phyloP scores from a whole-genome alignment of 305 asterid species.

The Stenogyne calaminthoides region DNA sequence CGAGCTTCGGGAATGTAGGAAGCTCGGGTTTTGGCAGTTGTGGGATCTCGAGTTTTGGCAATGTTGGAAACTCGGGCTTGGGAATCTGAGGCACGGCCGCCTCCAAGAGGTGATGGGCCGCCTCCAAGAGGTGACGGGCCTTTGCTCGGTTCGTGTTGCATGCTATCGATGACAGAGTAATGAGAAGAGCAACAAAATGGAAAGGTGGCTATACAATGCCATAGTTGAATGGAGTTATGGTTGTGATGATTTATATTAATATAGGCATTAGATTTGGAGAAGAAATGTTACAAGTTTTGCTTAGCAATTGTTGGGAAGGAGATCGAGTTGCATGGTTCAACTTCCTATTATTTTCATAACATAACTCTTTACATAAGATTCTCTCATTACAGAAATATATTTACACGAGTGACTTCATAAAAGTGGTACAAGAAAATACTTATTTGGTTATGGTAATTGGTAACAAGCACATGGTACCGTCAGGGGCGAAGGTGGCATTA shows the following conservation, averaged over 20 bases:
- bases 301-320: constrained; percentile 18
- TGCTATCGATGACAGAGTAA: neutral
- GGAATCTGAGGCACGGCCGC: too few species aligned
- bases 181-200: neutral
- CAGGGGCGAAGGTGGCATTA: too few species aligned
- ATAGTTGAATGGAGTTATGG: constrained; percentile 10
- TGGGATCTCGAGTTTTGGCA: constrained; percentile 24
- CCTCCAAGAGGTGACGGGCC: neutral
- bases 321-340: constrained; percentile 26
- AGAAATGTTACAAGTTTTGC: neutral
- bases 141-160: neutral
- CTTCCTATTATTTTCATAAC: neutral
- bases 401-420: too few species aligned
- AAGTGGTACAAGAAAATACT: neutral
- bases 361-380: neutral
- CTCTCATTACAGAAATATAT: too few species aligned
- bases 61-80: constrained; percentile 32
- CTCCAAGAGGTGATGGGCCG: neutral
- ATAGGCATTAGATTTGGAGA: constrained; percentile 11
- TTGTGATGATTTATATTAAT: constrained; percentile 9
- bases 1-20: neutral
- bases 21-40: neutral
- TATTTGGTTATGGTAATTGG: too few species aligned
- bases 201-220: neutral
- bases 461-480: too few species aligned